Percentiles rank a stretch among this genome's conserved stretches.
phyloP scores from a whole-genome alignment of 1,284 basidiomycete species.

The Ceratobasidium sp. region DNA sequence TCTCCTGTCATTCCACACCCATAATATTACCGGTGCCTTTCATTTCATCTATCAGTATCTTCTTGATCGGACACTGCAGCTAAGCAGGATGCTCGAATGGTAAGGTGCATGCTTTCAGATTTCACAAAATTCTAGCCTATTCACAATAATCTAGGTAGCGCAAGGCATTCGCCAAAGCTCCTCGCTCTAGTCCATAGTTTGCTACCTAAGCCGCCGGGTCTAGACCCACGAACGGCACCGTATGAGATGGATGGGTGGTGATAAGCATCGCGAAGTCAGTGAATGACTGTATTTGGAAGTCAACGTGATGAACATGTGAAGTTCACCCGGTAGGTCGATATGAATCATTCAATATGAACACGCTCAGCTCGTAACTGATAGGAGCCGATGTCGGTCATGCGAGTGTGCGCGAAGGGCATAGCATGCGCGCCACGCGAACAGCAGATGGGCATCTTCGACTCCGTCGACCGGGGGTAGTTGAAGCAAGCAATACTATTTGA shows the following conservation, averaged over 20 bases:
- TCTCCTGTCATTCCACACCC: too few species aligned
- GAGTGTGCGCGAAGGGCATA: not conserved
- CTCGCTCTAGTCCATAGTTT: too few species aligned
- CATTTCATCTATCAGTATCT: too few species aligned
- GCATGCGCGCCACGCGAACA: not conserved
- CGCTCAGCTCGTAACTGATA: not conserved
- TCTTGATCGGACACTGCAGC: too few species aligned
- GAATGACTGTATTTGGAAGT: not conserved
- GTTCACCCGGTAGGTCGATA: not conserved
- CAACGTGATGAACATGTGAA: not conserved
- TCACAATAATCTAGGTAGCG: too few species aligned
- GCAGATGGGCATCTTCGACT: not conserved
- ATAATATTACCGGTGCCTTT: too few species aligned
- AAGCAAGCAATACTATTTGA: not conserved
- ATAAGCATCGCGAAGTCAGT: not conserved
- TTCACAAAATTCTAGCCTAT: too few species aligned
- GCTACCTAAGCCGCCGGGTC: not conserved
- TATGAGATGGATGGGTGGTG: not conserved
- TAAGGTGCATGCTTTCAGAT: too few species aligned
- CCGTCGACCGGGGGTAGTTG: too few species aligned
- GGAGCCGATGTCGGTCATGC: not conserved
- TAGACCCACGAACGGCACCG: not conserved
- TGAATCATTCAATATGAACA: not conserved
- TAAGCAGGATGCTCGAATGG: too few species aligned
- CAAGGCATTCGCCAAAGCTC: too few species aligned